Evolutionary conservation across 768 basidiomycete species (phyloP), one percentile per base, ranked within the genome.

Genomic region (Rhodosporidiobolus odoratus): DNA sequence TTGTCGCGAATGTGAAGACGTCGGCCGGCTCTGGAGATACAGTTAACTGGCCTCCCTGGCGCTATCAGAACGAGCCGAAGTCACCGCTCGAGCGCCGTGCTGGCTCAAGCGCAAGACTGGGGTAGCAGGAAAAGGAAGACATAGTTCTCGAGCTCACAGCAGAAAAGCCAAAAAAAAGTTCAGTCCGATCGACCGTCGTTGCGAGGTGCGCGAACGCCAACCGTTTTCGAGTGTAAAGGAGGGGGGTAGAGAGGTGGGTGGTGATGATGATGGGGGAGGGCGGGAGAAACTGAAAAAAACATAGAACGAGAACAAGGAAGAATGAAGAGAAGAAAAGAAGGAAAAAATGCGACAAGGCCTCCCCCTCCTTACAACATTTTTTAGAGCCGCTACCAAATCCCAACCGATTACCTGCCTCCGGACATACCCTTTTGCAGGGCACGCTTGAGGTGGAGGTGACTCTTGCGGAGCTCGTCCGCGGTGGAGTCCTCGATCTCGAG

Each of bases 401-500:
- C 47, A 50, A 58, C 54, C 52, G 45, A 32, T 66, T 65, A 70
- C 13, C 69, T 58, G 56, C 69, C 69, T 47, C 69, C 69, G 21
- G 69, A 47, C 69, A 70, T 70, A 25, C 58, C 68, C 86, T 98
- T 99, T 85, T 97, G 94, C 80, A 99, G 85, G 71, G 94, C 90
- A 79, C 95, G 89, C 84, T 94, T 95, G 82, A 98, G 92, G 79
- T 87, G 84, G 75, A 99, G 86, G 81, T 97, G 92, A 69, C 91
- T 89, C 83, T 95, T 96, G 83, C 89, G 90, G 78, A 99, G 86
- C 82, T 99, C 92, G 80, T 98, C 96, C 64, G 87, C 87, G 38
- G 89, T 84, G 70, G 91, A 90, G 68, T 95, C 91, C 83, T 96
- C 95, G 72, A 96, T 90, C 85, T 98, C 96, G 80, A 99, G 85